Evolutionary conservation across 208 protist genomes (phyloP).

Genomic region (Trypanosoma platydactyli): DNA sequence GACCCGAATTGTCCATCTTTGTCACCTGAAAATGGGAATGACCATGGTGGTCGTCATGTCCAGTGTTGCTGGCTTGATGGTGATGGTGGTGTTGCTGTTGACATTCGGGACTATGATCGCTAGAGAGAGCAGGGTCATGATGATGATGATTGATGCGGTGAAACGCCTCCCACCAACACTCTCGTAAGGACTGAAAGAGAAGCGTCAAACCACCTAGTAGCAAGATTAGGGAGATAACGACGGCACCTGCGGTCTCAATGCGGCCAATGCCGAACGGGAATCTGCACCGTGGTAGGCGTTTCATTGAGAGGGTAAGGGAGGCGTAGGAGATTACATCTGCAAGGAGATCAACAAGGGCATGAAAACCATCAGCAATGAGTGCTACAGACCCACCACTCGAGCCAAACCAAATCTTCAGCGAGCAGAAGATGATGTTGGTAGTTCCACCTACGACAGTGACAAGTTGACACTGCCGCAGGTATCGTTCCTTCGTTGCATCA

Average conservation of each 20-base stretch:
- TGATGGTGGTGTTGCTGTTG: conserved; percentile 24
- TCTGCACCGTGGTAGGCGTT: conserved; percentile 69
- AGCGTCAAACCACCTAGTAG: conserved; percentile 76
- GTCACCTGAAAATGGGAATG: conserved; percentile 83
- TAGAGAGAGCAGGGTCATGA: not conserved
- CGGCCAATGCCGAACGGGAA: conserved; percentile 86
- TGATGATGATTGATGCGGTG: not conserved
- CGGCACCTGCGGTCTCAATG: conserved; percentile 77
- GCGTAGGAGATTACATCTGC: conserved; percentile 80
- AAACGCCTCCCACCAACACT: conserved; percentile 36
- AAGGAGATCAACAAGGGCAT: conserved; percentile 81
- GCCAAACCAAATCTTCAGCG: conserved; percentile 72
- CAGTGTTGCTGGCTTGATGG: conserved; percentile 30
- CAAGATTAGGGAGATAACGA: conserved; percentile 76
- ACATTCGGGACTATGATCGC: conserved; percentile 1
- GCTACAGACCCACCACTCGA: conserved; percentile 78
- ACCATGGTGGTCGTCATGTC: conserved; percentile 34
- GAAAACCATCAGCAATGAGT: conserved; percentile 86
- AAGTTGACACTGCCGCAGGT: conserved; percentile 66
- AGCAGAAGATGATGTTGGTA: conserved; percentile 81
- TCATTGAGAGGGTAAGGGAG: conserved; percentile 59
- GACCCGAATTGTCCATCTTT: conserved; percentile 45
- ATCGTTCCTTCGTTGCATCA: conserved; percentile 43
- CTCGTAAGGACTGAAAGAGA: conserved; percentile 62
- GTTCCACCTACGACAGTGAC: conserved; percentile 63